phyloP scores from a whole-genome alignment of 352 stramenopile genomes.

The Pythium inflatum region DNA sequence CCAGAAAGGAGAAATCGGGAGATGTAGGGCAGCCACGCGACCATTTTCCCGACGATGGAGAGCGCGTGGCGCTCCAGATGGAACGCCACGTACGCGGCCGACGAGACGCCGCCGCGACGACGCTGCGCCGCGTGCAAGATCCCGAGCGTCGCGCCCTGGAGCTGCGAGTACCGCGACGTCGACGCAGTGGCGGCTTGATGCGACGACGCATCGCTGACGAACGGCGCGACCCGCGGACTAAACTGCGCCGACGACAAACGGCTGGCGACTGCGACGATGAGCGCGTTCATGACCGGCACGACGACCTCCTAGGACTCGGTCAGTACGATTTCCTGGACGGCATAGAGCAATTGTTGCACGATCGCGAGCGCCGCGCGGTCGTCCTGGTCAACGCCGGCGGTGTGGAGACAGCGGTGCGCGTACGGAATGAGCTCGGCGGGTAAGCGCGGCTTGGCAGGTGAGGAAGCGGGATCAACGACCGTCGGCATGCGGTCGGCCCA shows the following conservation, averaged over 20 bases:
- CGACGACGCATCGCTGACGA: neutral
- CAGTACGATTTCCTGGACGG: conserved; percentile 16
- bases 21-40: conserved; percentile 26
- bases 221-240: neutral
- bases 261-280: conserved; percentile 10
- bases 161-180: conserved; percentile 11
- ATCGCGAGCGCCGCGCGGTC: conserved; percentile 8
- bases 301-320: conserved; percentile 32
- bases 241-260: conserved; percentile 17
- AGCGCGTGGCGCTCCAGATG: conserved; percentile 23
- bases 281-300: conserved; percentile 24
- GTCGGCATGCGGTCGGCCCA: neutral
- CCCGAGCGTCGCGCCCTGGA: conserved; percentile 15
- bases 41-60: conserved; percentile 23
- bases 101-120: conserved; percentile 17
- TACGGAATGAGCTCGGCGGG: conserved; percentile 15
- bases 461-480: neutral
- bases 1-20: too few species aligned
- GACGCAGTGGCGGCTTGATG: neutral
- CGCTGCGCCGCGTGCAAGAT: conserved; percentile 16
- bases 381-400: neutral
- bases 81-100: conserved; percentile 9
- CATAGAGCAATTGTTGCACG: neutral
- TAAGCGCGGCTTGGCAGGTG: neutral
- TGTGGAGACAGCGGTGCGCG: conserved; percentile 2